Conservation (phyloP, 176 grass and related monocot genomes). For the Zoysia japonica region DNA sequence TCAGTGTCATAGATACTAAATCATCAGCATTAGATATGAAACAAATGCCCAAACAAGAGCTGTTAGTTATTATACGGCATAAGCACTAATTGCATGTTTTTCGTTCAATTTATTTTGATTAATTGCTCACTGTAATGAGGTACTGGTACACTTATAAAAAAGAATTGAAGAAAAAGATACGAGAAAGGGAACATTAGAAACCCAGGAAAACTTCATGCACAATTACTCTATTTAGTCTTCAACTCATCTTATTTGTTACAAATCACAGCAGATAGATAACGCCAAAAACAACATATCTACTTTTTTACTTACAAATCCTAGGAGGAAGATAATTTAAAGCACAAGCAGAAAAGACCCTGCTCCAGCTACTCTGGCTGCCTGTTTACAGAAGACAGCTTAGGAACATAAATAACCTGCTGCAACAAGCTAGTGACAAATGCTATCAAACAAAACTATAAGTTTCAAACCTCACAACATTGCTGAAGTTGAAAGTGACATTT, state of each 20-base stretch:
- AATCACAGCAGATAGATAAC: conserved; percentile 18
- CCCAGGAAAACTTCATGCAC: neutral
- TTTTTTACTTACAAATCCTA: neutral
- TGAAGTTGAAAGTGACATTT: neutral
- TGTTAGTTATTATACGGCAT: neutral
- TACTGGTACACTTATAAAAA: neutral
- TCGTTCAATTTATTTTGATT: neutral
- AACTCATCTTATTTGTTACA: neutral
- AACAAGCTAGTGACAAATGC: conserved; percentile 6
- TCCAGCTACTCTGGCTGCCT: neutral
- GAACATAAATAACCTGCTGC: conserved; percentile 12
- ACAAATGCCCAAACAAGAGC: neutral
- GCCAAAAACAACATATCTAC: neutral
- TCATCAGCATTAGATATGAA: neutral
- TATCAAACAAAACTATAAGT: conserved; percentile 6
- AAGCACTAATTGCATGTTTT: neutral
- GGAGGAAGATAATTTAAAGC: neutral
- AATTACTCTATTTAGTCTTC: conserved; percentile 11
- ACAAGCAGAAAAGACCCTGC: conserved; percentile 6
- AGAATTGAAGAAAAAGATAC: neutral
- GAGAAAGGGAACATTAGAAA: neutral
- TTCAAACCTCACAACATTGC: conserved; percentile 9
- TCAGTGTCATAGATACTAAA: neutral
- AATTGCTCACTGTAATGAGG: neutral
- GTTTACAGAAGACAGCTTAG: conserved; percentile 15